phyloP scores from a whole-genome alignment of 257 asterid genomes.

The Misopates orontium region DNA sequence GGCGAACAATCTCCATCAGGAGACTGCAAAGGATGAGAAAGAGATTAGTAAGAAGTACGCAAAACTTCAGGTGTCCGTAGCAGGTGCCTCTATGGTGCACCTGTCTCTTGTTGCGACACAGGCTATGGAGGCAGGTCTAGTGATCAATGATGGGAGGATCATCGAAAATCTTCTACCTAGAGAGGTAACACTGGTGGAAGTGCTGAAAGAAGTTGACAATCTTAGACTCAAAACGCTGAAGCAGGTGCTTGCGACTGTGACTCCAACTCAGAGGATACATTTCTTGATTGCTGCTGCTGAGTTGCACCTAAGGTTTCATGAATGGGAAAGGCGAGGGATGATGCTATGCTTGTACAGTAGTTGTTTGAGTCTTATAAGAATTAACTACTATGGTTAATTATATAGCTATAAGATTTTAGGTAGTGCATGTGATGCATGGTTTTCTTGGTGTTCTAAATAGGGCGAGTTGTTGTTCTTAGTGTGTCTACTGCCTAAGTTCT shows the following conservation, averaged over 20 bases:
- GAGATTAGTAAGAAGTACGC: conserved; percentile 38
- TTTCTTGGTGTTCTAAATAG: too few species aligned
- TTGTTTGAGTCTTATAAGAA: background rate
- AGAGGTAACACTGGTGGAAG: conserved; percentile 40
- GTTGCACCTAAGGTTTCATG: conserved; percentile 73
- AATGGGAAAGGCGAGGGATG: conserved; percentile 59
- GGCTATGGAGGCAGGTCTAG: conserved; percentile 19
- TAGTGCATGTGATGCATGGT: too few species aligned
- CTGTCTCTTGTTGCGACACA: conserved; percentile 19
- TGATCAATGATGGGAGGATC: conserved; percentile 22
- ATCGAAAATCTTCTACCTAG: conserved; percentile 35
- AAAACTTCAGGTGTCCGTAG: conserved; percentile 38
- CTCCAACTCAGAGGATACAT: conserved; percentile 50
- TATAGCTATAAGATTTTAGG: too few species aligned
- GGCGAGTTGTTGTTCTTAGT: too few species aligned
- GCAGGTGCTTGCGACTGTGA: conserved; percentile 35
- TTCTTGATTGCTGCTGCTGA: too few species aligned
- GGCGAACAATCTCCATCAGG: conserved; percentile 34
- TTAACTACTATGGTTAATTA: background rate
- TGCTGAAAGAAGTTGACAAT: conserved; percentile 51
- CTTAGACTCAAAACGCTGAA: conserved; percentile 55
- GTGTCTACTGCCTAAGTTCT: too few species aligned
- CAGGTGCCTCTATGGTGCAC: conserved; percentile 40
- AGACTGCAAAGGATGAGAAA: conserved; percentile 38
- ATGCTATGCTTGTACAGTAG: background rate